These are phyloP conservation scores for Penicillium sp. DNA, from an alignment of 2,329 filamentous ascomycete genomes.

Conservation along the genomic window DNA sequence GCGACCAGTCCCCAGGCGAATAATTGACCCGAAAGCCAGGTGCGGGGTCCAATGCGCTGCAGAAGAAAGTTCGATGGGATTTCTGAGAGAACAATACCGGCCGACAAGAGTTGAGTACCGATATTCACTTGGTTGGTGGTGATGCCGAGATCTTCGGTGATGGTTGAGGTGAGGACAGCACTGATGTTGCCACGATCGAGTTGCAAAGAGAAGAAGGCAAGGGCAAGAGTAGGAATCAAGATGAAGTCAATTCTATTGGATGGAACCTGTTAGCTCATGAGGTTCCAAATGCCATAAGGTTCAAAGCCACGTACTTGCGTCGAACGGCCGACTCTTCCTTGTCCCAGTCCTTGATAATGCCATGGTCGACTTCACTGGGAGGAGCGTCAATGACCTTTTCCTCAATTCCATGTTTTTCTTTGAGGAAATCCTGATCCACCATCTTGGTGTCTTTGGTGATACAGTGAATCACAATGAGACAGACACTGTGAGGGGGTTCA, in stretches of 20 bases:
- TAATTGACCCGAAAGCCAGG: constrained; percentile 56
- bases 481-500: background rate
- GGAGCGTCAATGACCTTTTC: constrained; percentile 11
- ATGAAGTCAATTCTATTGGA: constrained; percentile 29
- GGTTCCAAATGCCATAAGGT: background rate
- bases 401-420: constrained; percentile 11
- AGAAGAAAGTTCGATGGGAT: constrained; percentile 58
- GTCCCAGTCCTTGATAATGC: constrained; percentile 30
- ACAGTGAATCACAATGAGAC: background rate
- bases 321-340: constrained; percentile 25
- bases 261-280: background rate
- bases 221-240: constrained; percentile 30
- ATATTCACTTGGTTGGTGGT: constrained; percentile 58
- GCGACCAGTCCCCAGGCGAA: constrained; percentile 56
- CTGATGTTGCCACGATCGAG: constrained; percentile 45
- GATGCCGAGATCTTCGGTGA: constrained; percentile 53
- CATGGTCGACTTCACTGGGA: constrained; percentile 12
- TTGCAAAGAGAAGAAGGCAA: constrained; percentile 33
- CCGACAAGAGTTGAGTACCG: constrained; percentile 53
- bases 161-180: constrained; percentile 55
- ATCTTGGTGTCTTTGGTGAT: background rate
- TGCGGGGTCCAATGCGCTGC: constrained; percentile 53
- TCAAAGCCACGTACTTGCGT: constrained; percentile 24
- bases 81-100: constrained; percentile 51
- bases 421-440: background rate